Percentiles rank a stretch among this genome's conserved stretches.
phyloP scores from a whole-genome alignment of 208 protist species.

The Trypanosoma theileri region DNA sequence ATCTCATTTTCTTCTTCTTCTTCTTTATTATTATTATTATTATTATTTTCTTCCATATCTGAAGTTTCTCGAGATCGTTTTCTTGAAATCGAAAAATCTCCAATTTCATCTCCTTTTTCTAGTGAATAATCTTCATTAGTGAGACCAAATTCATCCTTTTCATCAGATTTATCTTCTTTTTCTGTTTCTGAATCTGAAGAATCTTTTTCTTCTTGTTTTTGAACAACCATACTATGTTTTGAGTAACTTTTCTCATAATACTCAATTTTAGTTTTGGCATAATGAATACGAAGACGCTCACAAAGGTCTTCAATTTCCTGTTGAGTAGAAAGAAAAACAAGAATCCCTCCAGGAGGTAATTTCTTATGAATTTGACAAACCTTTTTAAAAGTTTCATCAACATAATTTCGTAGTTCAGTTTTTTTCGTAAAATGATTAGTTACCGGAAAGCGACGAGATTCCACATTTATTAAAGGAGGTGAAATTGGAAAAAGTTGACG shows the following conservation, averaged over 20 bases:
- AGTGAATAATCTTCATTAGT: constrained; percentile 50
- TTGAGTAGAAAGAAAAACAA: constrained; percentile 98
- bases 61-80: constrained; percentile 33
- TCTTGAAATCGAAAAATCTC: not conserved
- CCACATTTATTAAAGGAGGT: constrained; percentile 95
- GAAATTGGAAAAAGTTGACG: constrained; percentile 90
- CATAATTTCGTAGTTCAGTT: constrained; percentile 94
- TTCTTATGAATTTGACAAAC: constrained; percentile 96
- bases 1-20: constrained; percentile 69
- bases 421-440: constrained; percentile 95
- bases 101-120: constrained; percentile 39
- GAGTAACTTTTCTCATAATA: constrained; percentile 84
- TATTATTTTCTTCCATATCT: constrained; percentile 28
- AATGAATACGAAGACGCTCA: constrained; percentile 76
- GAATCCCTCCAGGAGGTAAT: constrained; percentile 96
- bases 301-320: constrained; percentile 94
- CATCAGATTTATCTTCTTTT: constrained; percentile 13
- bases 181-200: constrained; percentile 27
- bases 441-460: constrained; percentile 96
- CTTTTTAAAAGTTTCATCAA: constrained; percentile 94
- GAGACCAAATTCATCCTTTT: constrained; percentile 59
- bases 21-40: constrained; percentile 53
- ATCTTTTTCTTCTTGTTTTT: constrained; percentile 8
- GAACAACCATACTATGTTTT: constrained; percentile 51
- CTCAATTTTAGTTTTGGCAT: constrained; percentile 78